These are phyloP conservation scores for Polytolypa hystricis DNA, from an alignment of 2,329 filamentous ascomycete genomes.

Conservation along the genomic window DNA sequence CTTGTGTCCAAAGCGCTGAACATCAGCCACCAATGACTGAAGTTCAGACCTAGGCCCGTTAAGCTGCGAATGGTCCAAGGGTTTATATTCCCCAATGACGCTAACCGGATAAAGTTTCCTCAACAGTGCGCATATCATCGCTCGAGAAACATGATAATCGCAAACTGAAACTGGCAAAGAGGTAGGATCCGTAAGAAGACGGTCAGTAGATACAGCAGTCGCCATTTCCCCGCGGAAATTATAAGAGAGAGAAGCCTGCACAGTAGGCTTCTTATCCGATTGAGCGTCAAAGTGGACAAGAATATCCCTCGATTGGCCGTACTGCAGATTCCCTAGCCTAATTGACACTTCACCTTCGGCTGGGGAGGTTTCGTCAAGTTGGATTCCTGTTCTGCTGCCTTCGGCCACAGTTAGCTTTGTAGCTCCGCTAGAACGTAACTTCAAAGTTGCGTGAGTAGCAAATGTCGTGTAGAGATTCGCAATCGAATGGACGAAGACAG, in stretches of 20 bases:
- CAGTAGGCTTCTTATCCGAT: slow-evolving; percentile 10
- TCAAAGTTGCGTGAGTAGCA: slow-evolving; percentile 38
- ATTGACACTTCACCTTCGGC: slow-evolving; percentile 14
- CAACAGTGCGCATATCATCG: slow-evolving; percentile 41
- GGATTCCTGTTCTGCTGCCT: slow-evolving; percentile 15
- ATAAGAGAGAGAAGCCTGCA: slow-evolving; percentile 20
- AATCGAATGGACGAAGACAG: slow-evolving; percentile 51
- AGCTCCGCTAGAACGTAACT: slow-evolving; percentile 22
- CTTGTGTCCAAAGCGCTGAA: slow-evolving; percentile 26
- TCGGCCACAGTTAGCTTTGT: slow-evolving; percentile 15
- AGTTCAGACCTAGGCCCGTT: slow-evolving; percentile 16
- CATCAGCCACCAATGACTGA: slow-evolving; percentile 19
- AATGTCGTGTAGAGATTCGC: slow-evolving; percentile 51
- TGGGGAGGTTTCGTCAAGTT: slow-evolving; percentile 28
- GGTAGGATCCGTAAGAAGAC: background rate
- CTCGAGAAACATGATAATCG: slow-evolving; percentile 44
- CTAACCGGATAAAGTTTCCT: slow-evolving; percentile 34
- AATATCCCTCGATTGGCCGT: slow-evolving; percentile 50
- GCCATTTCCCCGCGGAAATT: slow-evolving; percentile 7
- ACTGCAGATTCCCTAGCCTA: slow-evolving; percentile 42
- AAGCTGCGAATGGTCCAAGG: slow-evolving; percentile 4
- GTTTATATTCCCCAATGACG: slow-evolving; percentile 28
- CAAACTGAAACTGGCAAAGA: slow-evolving; percentile 5
- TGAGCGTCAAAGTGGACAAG: slow-evolving; percentile 30
- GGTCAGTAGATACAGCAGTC: slow-evolving; percentile 3